Conservation (phyloP, 192 early-diverging fungal genomes). For the Pilobolus umbonatus region DNA sequence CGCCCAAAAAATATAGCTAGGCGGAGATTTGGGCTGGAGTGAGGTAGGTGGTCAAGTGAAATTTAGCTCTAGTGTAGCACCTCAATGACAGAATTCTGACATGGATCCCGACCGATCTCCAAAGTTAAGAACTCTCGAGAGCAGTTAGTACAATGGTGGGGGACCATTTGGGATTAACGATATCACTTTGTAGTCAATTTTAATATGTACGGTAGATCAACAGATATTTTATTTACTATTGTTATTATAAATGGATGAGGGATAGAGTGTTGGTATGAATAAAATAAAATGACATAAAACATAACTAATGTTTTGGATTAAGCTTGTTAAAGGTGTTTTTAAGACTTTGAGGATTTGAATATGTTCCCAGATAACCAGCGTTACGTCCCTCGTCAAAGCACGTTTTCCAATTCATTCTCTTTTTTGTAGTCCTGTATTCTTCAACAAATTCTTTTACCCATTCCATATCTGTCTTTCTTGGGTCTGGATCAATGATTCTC, state of each 20-base stretch:
- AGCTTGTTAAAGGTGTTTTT: constrained; percentile 8
- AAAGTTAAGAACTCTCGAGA: too few relatives aligned
- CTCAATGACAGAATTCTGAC: too few relatives aligned
- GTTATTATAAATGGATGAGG: not conserved
- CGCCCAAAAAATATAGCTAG: too few relatives aligned
- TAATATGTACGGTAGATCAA: constrained; percentile 1
- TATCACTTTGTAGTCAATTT: not conserved
- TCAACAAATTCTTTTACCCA: constrained; percentile 8
- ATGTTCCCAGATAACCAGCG: constrained; percentile 4
- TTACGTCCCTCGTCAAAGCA: constrained; percentile 2
- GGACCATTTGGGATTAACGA: not conserved
- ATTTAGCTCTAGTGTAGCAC: too few relatives aligned
- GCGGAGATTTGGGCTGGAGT: too few relatives aligned
- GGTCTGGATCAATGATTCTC: constrained; percentile 5
- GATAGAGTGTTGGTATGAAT: not conserved
- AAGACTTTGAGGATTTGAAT: constrained; percentile 12
- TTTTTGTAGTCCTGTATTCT: constrained; percentile 4
- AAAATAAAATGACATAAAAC: not conserved
- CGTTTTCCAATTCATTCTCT: constrained; percentile 11
- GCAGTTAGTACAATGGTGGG: too few relatives aligned
- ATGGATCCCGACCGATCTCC: too few relatives aligned
- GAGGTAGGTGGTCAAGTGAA: too few relatives aligned
- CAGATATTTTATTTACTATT: constrained; percentile 1
- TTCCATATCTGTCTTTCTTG: constrained; percentile 16
- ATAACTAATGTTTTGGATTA: constrained; percentile 1